Base-by-base conservation (phyloP, 2,329 filamentous ascomycete genomes). In the Colletotrichum sp. region DNA sequence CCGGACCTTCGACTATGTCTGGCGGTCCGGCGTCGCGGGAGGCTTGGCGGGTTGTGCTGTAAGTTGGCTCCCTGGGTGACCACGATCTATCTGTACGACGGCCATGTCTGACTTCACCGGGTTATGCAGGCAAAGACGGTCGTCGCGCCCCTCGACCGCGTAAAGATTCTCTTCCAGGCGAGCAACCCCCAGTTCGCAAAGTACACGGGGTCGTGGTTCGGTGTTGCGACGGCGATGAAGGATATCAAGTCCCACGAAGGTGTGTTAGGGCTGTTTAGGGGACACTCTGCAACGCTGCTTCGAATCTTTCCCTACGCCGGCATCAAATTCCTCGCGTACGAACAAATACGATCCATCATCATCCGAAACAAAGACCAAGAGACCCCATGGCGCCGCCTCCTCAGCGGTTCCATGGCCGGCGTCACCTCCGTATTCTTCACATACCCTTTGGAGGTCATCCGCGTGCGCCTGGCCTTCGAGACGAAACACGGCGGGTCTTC, bases 91-190 rank as follows among this genome's bases (percentile, higher is more conserved):
- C 8, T 24, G n/a, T 52, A 64, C 32, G 62, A 28, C 34, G 49
- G 34, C 32, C 10, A 74, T 55, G 10, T 39, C 69, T 68, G 32
- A 69, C 60, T 15, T 30, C 9, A 52, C 39, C n/a, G 24, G 8
- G 60, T 55, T 68, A 72, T 77, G 68, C 80, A 98, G 96, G 97
- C 95, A 77, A 99, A 99, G 89, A 98, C 96, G 0, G 89, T 98
- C 8, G 98, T 99, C 49, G 97, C 96, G 28, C 97, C 97, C 28
- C 94, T 99, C 78, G 97, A 99, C 86, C 94, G 97, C 79, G 97
- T 99, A 81, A 99, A 99, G 87, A 99, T 99, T 82, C 94, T 99
- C 57, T 99, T 99, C 87, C 97, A 99, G 85, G 94, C 97, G 69
- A 95, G 94, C 82, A 98, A 97, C 81, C 97, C 97, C 5, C 94